phyloP scores from a whole-genome alignment of 495 filamentous ascomycete species.

The Talaromyces proteolyticus region DNA sequence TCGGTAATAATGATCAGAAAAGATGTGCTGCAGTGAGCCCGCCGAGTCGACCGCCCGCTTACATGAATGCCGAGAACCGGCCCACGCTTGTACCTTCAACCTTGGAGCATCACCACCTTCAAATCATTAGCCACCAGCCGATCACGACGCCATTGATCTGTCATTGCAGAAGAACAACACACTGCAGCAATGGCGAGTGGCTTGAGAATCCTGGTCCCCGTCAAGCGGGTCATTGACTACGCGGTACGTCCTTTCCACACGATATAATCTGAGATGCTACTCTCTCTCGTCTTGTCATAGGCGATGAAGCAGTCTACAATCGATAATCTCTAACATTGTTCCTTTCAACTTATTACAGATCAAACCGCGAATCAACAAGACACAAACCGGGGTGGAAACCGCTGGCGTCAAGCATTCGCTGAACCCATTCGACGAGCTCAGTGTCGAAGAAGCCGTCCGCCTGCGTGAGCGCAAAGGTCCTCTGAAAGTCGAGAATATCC shows the following conservation, averaged over 20 bases:
- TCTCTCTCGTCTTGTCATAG: no score
- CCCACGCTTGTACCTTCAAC: not conserved
- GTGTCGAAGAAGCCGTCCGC: slow-evolving; percentile 89
- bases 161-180: not conserved
- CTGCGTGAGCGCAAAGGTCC: slow-evolving; percentile 73
- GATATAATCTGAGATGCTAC: slow-evolving; percentile 88
- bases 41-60: no score
- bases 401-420: slow-evolving; percentile 90
- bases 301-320: no score
- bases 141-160: not conserved
- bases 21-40: no score
- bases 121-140: not conserved
- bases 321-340: no score
- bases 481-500: slow-evolving; percentile 72
- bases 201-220: slow-evolving; percentile 85
- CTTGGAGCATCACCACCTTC: not conserved
- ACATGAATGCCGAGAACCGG: not conserved
- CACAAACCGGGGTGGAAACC: slow-evolving; percentile 90
- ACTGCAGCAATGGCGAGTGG: slow-evolving; percentile 58
- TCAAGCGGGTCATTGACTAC: slow-evolving; percentile 99
- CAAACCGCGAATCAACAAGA: slow-evolving; percentile 96
- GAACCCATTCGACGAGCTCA: slow-evolving; percentile 99
- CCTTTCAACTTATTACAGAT: slow-evolving; percentile 47
- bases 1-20: no score
- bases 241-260: slow-evolving; percentile 61